Base-by-base conservation (phyloP, 768 basidiomycete species). In the Collybia nuda region DNA sequence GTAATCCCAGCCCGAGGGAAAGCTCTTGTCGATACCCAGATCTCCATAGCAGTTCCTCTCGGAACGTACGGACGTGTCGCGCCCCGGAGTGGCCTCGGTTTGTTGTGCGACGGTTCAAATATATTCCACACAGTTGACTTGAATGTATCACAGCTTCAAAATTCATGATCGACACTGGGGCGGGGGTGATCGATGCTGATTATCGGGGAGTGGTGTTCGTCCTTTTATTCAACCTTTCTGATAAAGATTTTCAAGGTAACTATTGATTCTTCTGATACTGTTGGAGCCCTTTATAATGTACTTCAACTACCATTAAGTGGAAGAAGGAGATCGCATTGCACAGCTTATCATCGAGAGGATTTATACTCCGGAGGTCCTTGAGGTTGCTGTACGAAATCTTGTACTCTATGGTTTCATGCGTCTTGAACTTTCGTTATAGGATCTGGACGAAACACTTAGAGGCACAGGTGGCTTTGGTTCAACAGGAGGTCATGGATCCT, bases 21-120 rank as follows among this genome's bases (percentile, higher is more conserved):
- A 67, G 96, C 93, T 4, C 73, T 98, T 32, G 69, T 99, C 35
- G 88, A 95, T 64, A 93, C 93, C 14, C 92, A 94, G 56, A 74
- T 98, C 47, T 94, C 93, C 21, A 86, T 99, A 53, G 95, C 94
- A 18, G 92, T 99, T 1, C 97, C 97, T 0, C 72, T 74, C 38
- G 97, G 94, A 2, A 94, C 93, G 3, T 98, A 99, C 63, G 97
- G 96, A 55, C 92, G 97, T 47, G 87, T 99, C 51, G 97, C 97
- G 2, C 97, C 97, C 17, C 83, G 96, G 19, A 93, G 89, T 65
- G 97, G 97, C 17, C 84, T 98, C 22, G 96, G 96, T 97, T 52
- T 46, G 87, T 68, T 41, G 26, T 41, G n/a, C 19, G 24, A 39
- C 47, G 14, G 14, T 32, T 32, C 32, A 9, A 11, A 9, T 11